Conservation (phyloP, 1,284 basidiomycete species). For the Gomphus bonarii region DNA sequence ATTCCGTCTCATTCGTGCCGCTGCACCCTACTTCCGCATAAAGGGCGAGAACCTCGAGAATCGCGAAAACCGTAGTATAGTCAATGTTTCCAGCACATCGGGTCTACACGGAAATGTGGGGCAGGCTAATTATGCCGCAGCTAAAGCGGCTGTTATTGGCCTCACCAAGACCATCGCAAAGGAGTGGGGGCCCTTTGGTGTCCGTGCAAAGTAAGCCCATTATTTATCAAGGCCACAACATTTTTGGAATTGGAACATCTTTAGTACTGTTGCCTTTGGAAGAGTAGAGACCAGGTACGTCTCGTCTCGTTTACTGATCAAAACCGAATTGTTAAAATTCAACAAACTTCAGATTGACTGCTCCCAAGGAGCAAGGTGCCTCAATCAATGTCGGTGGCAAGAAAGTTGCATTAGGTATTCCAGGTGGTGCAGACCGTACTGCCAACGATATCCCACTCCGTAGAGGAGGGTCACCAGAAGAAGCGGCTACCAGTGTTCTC, state of each 20-base stretch:
- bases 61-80: slow-evolving; percentile 63
- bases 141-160: slow-evolving; percentile 68
- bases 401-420: slow-evolving; percentile 75
- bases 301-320: neutral
- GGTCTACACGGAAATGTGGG: slow-evolving; percentile 80
- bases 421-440: slow-evolving; percentile 29
- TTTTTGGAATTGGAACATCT: no score
- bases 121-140: slow-evolving; percentile 76
- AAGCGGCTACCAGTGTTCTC: slow-evolving; percentile 63
- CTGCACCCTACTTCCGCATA: slow-evolving; percentile 76
- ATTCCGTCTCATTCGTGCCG: slow-evolving; percentile 76
- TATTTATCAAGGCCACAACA: neutral
- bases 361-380: slow-evolving; percentile 67
- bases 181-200: slow-evolving; percentile 79
- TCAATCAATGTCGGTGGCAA: slow-evolving; percentile 76
- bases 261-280: slow-evolving; percentile 61
- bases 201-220: slow-evolving; percentile 55
- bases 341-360: slow-evolving; percentile 37
- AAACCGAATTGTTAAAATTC: neutral
- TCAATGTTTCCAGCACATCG: slow-evolving; percentile 68
- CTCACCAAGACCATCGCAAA: slow-evolving; percentile 81
- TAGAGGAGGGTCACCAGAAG: slow-evolving; percentile 66
- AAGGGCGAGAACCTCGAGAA: slow-evolving; percentile 49
- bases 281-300: slow-evolving; percentile 59
- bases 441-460: slow-evolving; percentile 61